phyloP scores from a whole-genome alignment of 306 rosid species.

The Betula pendula region DNA sequence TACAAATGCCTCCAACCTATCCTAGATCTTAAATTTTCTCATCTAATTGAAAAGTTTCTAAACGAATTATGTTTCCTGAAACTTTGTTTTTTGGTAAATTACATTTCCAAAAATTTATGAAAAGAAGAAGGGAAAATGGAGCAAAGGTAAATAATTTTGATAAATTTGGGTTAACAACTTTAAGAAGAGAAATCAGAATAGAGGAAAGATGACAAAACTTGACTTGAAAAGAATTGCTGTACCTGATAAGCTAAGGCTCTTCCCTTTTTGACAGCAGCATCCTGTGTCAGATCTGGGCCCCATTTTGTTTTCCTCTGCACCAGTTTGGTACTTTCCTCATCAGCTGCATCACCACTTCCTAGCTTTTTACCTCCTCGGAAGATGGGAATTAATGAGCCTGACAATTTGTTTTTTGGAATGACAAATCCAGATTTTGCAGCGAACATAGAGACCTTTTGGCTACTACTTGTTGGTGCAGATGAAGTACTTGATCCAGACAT shows the following conservation, averaged over 20 bases:
- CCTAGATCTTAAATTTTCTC: background rate
- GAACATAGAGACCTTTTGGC: slow-evolving; percentile 75
- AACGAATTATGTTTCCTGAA: background rate
- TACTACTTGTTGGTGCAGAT: slow-evolving; percentile 42
- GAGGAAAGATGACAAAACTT: slow-evolving; percentile 15
- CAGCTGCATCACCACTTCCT: slow-evolving; percentile 46
- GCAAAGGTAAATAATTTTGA: slow-evolving; percentile 10
- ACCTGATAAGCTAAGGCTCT: slow-evolving; percentile 92
- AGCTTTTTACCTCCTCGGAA: slow-evolving; percentile 56
- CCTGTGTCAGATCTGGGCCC: slow-evolving; percentile 78
- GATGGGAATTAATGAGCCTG: slow-evolving; percentile 80
- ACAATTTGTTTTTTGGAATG: slow-evolving; percentile 87
- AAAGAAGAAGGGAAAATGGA: background rate
- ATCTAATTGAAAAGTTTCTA: background rate
- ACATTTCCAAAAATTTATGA: background rate
- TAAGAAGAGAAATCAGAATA: background rate
- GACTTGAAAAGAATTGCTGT: slow-evolving; percentile 26
- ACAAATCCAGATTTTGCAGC: slow-evolving; percentile 85
- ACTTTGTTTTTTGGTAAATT: background rate
- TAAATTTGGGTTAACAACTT: background rate
- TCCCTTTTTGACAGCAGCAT: slow-evolving; percentile 65
- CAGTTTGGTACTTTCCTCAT: slow-evolving; percentile 60
- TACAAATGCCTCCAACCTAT: slow-evolving; percentile 7
- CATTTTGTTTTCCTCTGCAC: slow-evolving; percentile 73
- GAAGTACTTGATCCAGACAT: slow-evolving; percentile 55